phyloP scores from a whole-genome alignment of 2,329 filamentous ascomycete genomes.

The Microcyclosporella mali region DNA sequence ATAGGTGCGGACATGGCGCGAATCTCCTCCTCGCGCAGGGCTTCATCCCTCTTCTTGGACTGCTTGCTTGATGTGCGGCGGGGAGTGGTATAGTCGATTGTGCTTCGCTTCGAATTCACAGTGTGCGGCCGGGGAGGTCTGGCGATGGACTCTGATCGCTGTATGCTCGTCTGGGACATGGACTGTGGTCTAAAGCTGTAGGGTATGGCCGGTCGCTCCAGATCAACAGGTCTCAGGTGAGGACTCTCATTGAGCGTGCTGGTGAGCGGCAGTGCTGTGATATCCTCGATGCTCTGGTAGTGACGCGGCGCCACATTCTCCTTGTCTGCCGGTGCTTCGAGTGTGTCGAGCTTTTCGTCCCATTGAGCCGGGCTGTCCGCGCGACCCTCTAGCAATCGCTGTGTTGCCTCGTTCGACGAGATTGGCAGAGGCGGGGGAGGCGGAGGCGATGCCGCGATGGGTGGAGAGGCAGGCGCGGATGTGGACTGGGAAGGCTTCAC shows the following conservation, averaged over 20 bases:
- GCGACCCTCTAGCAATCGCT: conserved; percentile 13
- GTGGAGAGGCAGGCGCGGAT: neutral
- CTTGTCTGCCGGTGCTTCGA: conserved; percentile 16
- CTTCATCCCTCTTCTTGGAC: conserved; percentile 63
- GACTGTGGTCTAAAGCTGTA: conserved; percentile 38
- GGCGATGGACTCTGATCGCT: conserved; percentile 16
- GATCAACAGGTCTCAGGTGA: conserved; percentile 42
- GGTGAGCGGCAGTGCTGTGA: conserved; percentile 42
- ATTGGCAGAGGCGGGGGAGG: conserved; percentile 17
- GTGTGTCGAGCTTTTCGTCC: conserved; percentile 4
- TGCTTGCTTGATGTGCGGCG: conserved; percentile 65
- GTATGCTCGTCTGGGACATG: conserved; percentile 26
- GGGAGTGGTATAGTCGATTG: conserved; percentile 43
- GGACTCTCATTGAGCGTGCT: conserved; percentile 40
- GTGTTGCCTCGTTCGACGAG: conserved; percentile 9
- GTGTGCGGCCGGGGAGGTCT: conserved; percentile 24
- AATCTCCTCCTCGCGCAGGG: conserved; percentile 78
- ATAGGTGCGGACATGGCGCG: conserved; percentile 70
- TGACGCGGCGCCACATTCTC: conserved; percentile 19
- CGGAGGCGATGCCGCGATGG: conserved; percentile 4
- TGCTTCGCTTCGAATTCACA: conserved; percentile 36
- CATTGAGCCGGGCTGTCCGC: conserved; percentile 6
- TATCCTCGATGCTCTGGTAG: conserved; percentile 38
- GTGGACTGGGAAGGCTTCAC: conserved; percentile 25
- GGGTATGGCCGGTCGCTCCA: conserved; percentile 34